Conservation (phyloP, 768 basidiomycete species). For the Wakefieldia striispora region DNA sequence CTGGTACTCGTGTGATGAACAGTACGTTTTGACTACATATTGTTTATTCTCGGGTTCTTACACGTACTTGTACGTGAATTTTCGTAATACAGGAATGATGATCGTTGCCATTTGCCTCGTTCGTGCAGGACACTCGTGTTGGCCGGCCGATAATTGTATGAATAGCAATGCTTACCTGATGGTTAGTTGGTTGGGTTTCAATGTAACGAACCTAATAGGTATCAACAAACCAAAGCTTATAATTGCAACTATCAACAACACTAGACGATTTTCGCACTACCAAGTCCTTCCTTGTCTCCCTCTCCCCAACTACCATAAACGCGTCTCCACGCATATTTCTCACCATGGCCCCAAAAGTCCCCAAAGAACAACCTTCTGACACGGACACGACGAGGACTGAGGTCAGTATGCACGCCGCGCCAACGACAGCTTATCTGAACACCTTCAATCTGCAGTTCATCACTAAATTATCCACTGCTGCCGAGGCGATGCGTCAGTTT, state of each 20-base stretch:
- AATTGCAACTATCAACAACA: conserved; percentile 38
- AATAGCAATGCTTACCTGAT: conserved; percentile 33
- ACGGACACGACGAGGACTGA: conserved; percentile 29
- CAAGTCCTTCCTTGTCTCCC: conserved; percentile 38
- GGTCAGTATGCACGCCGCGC: conserved; percentile 22
- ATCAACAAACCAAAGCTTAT: conserved; percentile 42
- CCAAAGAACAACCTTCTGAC: conserved; percentile 27
- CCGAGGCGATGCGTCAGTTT: conserved; percentile 61
- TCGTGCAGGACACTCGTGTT: conserved; percentile 9
- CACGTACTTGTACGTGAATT: background rate
- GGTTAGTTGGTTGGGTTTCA: conserved; percentile 39
- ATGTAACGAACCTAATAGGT: conserved; percentile 34
- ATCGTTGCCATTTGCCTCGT: conserved; percentile 1
- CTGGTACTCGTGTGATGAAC: background rate
- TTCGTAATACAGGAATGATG: conserved; percentile 8
- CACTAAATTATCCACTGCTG: conserved; percentile 51
- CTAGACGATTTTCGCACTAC: conserved; percentile 39
- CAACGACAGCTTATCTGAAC: conserved; percentile 17
- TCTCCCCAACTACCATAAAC: conserved; percentile 22
- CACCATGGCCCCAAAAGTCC: conserved; percentile 25
- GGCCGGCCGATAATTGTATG: conserved; percentile 15
- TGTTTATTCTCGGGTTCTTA: background rate
- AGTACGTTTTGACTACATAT: conserved; percentile 2
- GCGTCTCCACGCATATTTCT: conserved; percentile 20
- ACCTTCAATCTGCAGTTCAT: conserved; percentile 46